Conservation (phyloP, 1,284 basidiomycete genomes). For the Trametes polyzona region DNA sequence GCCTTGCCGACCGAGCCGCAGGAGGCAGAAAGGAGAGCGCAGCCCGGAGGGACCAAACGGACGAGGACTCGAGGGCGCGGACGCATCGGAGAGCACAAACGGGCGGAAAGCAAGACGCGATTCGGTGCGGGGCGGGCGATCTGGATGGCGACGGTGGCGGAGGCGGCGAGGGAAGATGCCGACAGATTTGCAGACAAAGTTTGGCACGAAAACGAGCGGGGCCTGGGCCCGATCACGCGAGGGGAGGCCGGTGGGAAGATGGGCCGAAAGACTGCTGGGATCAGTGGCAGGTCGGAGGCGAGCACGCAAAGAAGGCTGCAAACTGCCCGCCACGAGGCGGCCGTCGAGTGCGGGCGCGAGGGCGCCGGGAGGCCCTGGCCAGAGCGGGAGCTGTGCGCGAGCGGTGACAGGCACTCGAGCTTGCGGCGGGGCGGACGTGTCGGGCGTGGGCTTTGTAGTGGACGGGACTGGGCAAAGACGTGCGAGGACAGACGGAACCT, state of each 20-base stretch:
- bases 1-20: neutral
- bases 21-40: neutral
- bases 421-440: constrained; percentile 4
- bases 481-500: constrained; percentile 16
- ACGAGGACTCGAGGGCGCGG: neutral
- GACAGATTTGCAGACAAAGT: constrained; percentile 9
- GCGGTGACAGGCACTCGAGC: constrained; percentile 4
- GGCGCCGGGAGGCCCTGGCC: neutral
- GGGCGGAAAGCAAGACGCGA: neutral
- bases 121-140: neutral
- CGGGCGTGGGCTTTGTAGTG: constrained; percentile 7
- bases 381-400: constrained; percentile 4
- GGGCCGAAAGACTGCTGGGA: constrained; percentile 8
- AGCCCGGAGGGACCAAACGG: neutral
- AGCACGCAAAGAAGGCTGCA: neutral
- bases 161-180: constrained; percentile 7
- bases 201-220: constrained; percentile 2
- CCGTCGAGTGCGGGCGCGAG: neutral
- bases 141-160: neutral
- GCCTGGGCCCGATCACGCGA: constrained; percentile 20
- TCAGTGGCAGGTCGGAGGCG: constrained; percentile 9
- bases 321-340: constrained; percentile 1
- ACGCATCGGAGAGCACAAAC: neutral
- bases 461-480: constrained; percentile 6
- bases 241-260: constrained; percentile 17